These are phyloP conservation scores for Suillus subaureus DNA, from an alignment of 768 basidiomycete species.

Conservation along the genomic window DNA sequence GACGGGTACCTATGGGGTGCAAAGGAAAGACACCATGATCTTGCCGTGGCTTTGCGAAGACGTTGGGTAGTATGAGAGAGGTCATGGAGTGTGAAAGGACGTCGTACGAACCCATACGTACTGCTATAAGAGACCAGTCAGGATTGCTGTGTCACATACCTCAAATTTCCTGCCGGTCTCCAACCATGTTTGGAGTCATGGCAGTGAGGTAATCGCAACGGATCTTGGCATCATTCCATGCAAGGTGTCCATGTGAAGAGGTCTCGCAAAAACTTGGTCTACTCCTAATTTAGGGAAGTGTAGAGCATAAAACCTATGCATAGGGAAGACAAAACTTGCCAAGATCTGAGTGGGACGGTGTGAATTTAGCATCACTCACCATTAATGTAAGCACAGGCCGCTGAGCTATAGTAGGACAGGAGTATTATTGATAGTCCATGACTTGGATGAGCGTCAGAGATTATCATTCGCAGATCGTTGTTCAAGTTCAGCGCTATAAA, in stretches of 20 bases:
- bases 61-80: neutral
- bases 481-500: neutral
- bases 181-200: neutral
- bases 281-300: neutral
- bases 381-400: neutral
- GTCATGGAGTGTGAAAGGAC: neutral
- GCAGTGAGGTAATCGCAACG: neutral
- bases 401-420: neutral
- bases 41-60: neutral
- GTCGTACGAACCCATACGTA: neutral
- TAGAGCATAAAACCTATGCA: neutral
- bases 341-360: neutral
- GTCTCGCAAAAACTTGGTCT: neutral
- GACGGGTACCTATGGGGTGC: neutral
- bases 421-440: neutral
- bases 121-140: neutral
- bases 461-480: neutral
- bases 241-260: neutral
- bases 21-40: neutral
- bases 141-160: neutral
- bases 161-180: neutral
- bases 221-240: neutral
- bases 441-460: neutral
- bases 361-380: neutral
- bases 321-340: neutral